phyloP scores from a whole-genome alignment of 1,284 basidiomycete species.

The Ceratobasidium sp. region DNA sequence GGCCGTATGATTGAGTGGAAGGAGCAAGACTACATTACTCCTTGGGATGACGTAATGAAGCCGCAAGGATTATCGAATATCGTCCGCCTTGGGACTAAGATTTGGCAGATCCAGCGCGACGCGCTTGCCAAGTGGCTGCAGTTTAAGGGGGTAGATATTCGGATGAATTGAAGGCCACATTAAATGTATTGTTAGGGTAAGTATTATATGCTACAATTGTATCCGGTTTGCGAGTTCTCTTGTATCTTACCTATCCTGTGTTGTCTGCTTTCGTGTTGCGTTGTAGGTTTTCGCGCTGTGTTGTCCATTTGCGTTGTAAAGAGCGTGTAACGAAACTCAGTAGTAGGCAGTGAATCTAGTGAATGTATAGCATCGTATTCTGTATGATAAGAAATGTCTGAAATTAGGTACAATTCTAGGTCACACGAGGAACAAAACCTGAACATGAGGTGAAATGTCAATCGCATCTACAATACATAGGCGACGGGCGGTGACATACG shows the following conservation, averaged over 20 bases:
- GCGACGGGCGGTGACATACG: no score
- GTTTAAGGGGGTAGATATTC: slow-evolving; percentile 3
- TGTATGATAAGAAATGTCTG: no score
- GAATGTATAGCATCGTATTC: no score
- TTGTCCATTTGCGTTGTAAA: not conserved
- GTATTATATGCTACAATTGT: not conserved
- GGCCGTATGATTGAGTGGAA: slow-evolving; percentile 20
- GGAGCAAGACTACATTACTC: slow-evolving; percentile 22
- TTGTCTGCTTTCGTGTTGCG: not conserved
- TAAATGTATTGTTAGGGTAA: not conserved
- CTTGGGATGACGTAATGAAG: slow-evolving; percentile 27
- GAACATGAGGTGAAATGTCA: no score
- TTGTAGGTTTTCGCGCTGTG: not conserved
- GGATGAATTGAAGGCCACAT: not conserved
- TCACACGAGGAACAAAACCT: no score
- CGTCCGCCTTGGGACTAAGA: slow-evolving; percentile 10
- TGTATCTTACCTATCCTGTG: not conserved
- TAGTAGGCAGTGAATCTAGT: no score
- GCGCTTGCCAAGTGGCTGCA: not conserved
- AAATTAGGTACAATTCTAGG: no score
- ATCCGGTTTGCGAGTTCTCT: not conserved
- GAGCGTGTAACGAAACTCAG: no score
- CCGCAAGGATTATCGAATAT: slow-evolving; percentile 15
- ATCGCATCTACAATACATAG: no score
- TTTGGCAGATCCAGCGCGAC: slow-evolving; percentile 29